Evolutionary conservation across 768 basidiomycete genomes (phyloP).

Genomic region (Amyloporia xantha): DNA sequence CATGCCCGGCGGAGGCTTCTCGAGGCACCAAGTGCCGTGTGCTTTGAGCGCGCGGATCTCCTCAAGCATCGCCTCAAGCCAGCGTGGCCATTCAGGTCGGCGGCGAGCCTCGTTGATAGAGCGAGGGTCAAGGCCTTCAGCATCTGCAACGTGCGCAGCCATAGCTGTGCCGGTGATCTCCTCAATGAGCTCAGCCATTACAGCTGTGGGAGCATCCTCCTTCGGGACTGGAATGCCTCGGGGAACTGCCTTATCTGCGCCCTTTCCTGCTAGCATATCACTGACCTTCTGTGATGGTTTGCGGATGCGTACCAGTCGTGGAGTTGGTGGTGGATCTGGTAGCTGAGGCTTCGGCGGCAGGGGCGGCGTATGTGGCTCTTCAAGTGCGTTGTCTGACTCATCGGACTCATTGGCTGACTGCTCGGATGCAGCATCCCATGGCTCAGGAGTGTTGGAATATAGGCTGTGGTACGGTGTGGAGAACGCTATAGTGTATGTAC

Average conservation of each 20-base stretch:
- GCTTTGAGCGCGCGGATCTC: conserved; percentile 2
- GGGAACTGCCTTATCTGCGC: neutral
- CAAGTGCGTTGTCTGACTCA: neutral
- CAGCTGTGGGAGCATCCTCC: neutral
- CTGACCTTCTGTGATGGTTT: conserved; percentile 3
- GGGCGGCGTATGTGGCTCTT: neutral
- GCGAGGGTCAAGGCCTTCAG: conserved; percentile 6
- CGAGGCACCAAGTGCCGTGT: neutral
- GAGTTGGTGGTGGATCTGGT: neutral
- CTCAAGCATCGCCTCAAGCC: conserved; percentile 7
- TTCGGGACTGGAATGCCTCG: neutral
- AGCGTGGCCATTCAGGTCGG: conserved; percentile 5
- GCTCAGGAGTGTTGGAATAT: neutral
- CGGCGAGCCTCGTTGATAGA: conserved; percentile 1
- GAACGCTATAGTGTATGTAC: no score
- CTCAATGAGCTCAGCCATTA: neutral
- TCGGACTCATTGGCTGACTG: neutral
- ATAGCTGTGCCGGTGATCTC: neutral
- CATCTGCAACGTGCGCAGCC: conserved; percentile 1
- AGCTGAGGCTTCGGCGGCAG: neutral
- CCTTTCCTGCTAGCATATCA: neutral
- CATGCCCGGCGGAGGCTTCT: neutral
- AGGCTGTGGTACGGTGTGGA: no score
- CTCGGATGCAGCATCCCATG: neutral
- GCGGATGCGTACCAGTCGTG: neutral